Base-by-base conservation (phyloP, 108 stramenopile genomes). In the Cyclotella baltica region DNA sequence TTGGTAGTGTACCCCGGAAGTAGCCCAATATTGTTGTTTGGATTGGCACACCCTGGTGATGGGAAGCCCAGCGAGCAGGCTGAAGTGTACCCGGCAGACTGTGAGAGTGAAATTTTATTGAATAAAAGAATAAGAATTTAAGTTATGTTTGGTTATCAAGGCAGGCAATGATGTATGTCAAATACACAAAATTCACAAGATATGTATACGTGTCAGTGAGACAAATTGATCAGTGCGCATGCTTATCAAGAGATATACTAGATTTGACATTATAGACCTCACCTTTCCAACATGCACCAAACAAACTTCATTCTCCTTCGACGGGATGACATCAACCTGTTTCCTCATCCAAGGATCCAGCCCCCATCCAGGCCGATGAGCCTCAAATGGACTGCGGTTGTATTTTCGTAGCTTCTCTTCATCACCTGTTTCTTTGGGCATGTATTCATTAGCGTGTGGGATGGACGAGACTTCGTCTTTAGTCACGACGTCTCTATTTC, bases 1-100 rank as follows among this genome's bases (percentile, higher is more conserved):
- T 69, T 64, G 11, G 67, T 77, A 22, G 61, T 61, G 18, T 43
- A 33, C 65, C 65, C 36, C 2, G 73, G 62, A 0, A 75, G 73
- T 25, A 62, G 13, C 23, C 73, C 63, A 4, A 58, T 59, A 6
- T 37, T 10, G 4, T 55, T 13, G 0, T 3, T 36, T 3, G 33
- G n/a, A 36, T 62, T 15, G 11, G 31, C 11, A 22, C 35, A 62
- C 6, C 61, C 61, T 5, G 61, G 35, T 0, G 61, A 62, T 18
- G 19, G 61, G 35, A 62, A 62, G 19, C 61, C 61, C 28, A 62
- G 25, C 22, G 61, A 31, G 11, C 61, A 62, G 19, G 61, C 61
- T 1, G 36, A 31, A 5, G 35, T 37, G 31, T 34, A 36, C 8
- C 61, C 61, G 11, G 61, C 61, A 34, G 61, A 70, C 31, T 48